Evolutionary conservation across 208 protist genomes (phyloP).

Genomic region (Trypanosoma congolense): DNA sequence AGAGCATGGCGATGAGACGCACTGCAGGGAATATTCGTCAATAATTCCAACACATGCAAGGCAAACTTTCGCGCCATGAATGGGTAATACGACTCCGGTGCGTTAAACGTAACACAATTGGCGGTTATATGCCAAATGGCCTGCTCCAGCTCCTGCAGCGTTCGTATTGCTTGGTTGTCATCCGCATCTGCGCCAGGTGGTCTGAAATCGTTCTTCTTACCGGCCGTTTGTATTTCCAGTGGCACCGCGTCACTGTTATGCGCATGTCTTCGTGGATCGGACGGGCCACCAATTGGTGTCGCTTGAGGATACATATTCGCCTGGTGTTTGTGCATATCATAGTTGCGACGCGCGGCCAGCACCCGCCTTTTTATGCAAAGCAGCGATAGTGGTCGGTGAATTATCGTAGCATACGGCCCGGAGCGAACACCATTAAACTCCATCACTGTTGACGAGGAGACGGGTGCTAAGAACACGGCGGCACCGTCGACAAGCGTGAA

Average conservation of each 20-base stretch:
- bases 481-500: conserved; percentile 61
- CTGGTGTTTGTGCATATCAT: conserved; percentile 27
- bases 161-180: conserved; percentile 20
- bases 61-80: conserved; percentile 59
- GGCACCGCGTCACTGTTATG: neutral
- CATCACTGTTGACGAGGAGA: conserved; percentile 69
- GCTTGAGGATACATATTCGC: neutral
- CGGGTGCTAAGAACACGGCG: conserved; percentile 55
- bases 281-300: conserved; percentile 7
- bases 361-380: conserved; percentile 49
- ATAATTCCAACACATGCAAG: conserved; percentile 46
- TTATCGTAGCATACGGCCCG: conserved; percentile 51
- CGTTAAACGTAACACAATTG: conserved; percentile 85
- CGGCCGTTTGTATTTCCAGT: neutral
- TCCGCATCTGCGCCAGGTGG: neutral
- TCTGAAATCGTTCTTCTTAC: neutral
- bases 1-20: conserved; percentile 3
- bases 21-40: conserved; percentile 59
- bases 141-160: conserved; percentile 64
- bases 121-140: conserved; percentile 72
- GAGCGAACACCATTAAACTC: conserved; percentile 75
- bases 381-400: conserved; percentile 50
- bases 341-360: conserved; percentile 47
- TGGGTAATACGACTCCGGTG: conserved; percentile 71
- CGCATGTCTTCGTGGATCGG: conserved; percentile 9